Evolutionary conservation across 768 basidiomycete genomes (phyloP).

Genomic region (Coprinopsis strossmayeri): DNA sequence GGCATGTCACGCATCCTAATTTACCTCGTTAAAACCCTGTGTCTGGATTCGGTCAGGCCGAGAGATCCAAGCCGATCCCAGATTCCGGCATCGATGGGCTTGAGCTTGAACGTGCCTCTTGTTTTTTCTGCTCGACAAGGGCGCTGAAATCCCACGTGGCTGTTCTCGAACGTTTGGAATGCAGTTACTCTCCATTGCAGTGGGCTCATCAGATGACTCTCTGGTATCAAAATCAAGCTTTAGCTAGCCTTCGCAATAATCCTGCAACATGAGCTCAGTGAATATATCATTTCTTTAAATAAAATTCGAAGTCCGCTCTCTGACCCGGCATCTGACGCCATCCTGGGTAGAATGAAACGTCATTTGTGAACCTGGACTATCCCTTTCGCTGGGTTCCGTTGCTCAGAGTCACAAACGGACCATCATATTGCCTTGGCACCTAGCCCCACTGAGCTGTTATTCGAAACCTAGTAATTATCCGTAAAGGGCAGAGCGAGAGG

Average conservation of each 20-base stretch:
- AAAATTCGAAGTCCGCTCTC: too few species aligned
- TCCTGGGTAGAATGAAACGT: not conserved
- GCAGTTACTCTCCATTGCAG: too few species aligned
- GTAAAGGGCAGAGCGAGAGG: not conserved
- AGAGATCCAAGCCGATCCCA: too few species aligned
- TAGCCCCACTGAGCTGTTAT: not conserved
- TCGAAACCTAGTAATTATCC: not conserved
- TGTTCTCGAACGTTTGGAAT: not conserved
- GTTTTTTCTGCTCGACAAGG: not conserved
- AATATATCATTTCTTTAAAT: too few species aligned
- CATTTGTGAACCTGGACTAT: not conserved
- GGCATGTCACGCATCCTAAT: too few species aligned
- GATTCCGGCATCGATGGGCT: too few species aligned
- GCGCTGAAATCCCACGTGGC: not conserved
- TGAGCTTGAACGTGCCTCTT: not conserved
- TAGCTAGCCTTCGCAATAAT: too few species aligned
- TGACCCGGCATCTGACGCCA: too few species aligned
- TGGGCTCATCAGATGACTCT: too few species aligned
- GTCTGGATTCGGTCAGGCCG: not conserved
- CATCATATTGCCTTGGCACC: not conserved
- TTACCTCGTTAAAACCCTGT: not conserved
- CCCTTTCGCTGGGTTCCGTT: not conserved
- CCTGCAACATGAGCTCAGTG: too few species aligned
- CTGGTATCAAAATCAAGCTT: too few species aligned
- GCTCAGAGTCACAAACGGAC: too few species aligned